Evolutionary conservation across 805 yeast species (phyloP), one percentile per base, ranked within the genome.

Genomic region (Debaryomyces prosopidis): DNA sequence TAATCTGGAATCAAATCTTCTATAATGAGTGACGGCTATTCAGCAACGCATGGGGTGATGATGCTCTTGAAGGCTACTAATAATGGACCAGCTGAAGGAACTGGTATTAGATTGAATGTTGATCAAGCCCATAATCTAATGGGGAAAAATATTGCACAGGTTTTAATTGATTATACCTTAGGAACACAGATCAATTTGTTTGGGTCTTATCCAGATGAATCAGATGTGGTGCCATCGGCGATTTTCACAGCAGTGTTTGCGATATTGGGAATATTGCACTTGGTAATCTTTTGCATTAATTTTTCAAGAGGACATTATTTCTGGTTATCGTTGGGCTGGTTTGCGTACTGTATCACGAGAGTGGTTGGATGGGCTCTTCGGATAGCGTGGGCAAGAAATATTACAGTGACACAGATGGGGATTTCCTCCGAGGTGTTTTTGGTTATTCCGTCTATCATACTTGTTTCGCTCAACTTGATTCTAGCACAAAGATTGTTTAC

Each of bases 401-500:
- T 80, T 12, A 58, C 75, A 14, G 53, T 55, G 17, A 56, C 83
- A 35, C 58, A 69, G 15, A 51, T 63, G 12, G 91, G 88, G 31
- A 68, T 85, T 36, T 75, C 87, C 1, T 69, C 81, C 1, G 78
- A 75, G 39, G 80, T 83, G 17, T 74, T 85, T 44, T 57, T 76
- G 26, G 74, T 81, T 54, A 68, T 82, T 5, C 81, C 88, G 4
- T 71, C 78, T 15, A 77, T 83, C 4, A 60, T 81, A 30, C 58
- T 85, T 38, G 79, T 81, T 17, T 73, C 84, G 1, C 72, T 80
- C 54, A 82, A 82, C 58, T 69, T 84, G 60, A 75, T 84, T 16
- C 63, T 85, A 39, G 88, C 88, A 3, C 89, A 85, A 61, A 77
- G 91, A 63, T 68, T 85, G 27, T 84, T 84, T 63, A 83, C 87